Conservation (phyloP, 2,329 filamentous ascomycete species). For the Cordyceps fumosorosea region DNA sequence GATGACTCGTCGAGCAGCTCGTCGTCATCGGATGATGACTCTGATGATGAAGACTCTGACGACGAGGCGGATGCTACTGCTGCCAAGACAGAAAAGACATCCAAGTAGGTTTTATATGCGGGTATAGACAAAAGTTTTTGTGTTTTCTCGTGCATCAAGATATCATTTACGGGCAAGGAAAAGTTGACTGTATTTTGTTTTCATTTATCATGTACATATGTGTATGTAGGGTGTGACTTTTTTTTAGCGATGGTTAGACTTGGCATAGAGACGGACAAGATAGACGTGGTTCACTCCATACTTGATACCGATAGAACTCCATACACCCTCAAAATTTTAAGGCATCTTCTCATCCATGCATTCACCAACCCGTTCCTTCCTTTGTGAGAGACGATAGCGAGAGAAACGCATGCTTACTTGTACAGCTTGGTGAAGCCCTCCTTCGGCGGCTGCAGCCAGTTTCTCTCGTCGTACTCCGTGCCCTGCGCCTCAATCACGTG, state of each 20-base stretch:
- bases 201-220: neutral
- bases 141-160: neutral
- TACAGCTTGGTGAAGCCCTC: slow-evolving; percentile 71
- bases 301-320: slow-evolving; percentile 3
- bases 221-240: neutral
- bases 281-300: slow-evolving; percentile 10
- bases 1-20: slow-evolving; percentile 35
- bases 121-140: slow-evolving; percentile 5
- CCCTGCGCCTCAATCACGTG: slow-evolving; percentile 83
- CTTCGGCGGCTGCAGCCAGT: slow-evolving; percentile 85
- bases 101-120: slow-evolving; percentile 7
- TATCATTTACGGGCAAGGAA: slow-evolving; percentile 1
- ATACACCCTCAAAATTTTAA: slow-evolving; percentile 2
- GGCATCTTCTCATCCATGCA: neutral
- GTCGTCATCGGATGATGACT: slow-evolving; percentile 33
- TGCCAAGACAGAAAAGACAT: slow-evolving; percentile 7
- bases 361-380: neutral
- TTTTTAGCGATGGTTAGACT: slow-evolving; percentile 7
- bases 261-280: slow-evolving; percentile 18
- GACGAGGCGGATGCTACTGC: slow-evolving; percentile 17
- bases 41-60: slow-evolving; percentile 29
- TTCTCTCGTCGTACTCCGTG: slow-evolving; percentile 71
- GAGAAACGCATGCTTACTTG: slow-evolving; percentile 16
- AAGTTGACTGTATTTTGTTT: neutral
- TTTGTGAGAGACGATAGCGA: neutral